These are phyloP conservation scores for Nymphaea thermarum DNA, from an alignment of 164 flowering plant species.

Conservation along the genomic window DNA sequence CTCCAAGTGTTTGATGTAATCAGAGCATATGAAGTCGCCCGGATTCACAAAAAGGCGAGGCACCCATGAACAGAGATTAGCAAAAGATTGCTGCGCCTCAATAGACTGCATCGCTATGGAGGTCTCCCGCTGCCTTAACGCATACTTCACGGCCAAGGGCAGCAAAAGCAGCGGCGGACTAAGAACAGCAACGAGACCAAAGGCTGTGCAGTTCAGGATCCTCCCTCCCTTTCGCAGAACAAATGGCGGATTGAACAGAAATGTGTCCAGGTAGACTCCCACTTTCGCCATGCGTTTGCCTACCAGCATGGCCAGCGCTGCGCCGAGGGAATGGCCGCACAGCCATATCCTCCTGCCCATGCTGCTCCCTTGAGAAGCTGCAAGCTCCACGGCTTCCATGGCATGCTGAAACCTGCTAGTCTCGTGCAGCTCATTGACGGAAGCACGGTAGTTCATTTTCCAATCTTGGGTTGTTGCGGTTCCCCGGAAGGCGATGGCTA, in stretches of 20 bases:
- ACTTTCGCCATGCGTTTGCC: slow-evolving; percentile 73
- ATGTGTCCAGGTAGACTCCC: slow-evolving; percentile 47
- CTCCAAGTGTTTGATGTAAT: slow-evolving; percentile 64
- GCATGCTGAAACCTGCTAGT: slow-evolving; percentile 59
- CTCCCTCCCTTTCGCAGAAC: slow-evolving; percentile 49
- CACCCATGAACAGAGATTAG: slow-evolving; percentile 36
- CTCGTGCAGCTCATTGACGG: slow-evolving; percentile 26
- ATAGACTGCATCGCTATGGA: slow-evolving; percentile 4
- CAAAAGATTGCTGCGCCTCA: slow-evolving; percentile 30
- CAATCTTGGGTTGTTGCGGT: slow-evolving; percentile 45
- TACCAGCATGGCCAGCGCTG: slow-evolving; percentile 76
- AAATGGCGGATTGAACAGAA: slow-evolving; percentile 85
- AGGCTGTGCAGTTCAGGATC: slow-evolving; percentile 48
- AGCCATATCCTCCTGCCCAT: slow-evolving; percentile 34
- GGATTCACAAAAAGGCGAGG: slow-evolving; percentile 60
- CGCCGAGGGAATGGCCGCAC: slow-evolving; percentile 87
- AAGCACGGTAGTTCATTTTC: slow-evolving; percentile 28
- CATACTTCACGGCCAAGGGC: background rate
- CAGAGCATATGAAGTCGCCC: slow-evolving; percentile 50
- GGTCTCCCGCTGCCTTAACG: background rate
- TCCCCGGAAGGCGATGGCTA: slow-evolving; percentile 80
- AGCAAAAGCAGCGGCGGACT: slow-evolving; percentile 2
- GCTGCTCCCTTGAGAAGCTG: slow-evolving; percentile 23
- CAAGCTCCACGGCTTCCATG: slow-evolving; percentile 49
- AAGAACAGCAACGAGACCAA: slow-evolving; percentile 48